A percentile compares a stretch with the other conserved stretches of the same genome.
Evolutionary conservation across 768 basidiomycete species (phyloP).

Genomic region (Termitomyces sp.): DNA sequence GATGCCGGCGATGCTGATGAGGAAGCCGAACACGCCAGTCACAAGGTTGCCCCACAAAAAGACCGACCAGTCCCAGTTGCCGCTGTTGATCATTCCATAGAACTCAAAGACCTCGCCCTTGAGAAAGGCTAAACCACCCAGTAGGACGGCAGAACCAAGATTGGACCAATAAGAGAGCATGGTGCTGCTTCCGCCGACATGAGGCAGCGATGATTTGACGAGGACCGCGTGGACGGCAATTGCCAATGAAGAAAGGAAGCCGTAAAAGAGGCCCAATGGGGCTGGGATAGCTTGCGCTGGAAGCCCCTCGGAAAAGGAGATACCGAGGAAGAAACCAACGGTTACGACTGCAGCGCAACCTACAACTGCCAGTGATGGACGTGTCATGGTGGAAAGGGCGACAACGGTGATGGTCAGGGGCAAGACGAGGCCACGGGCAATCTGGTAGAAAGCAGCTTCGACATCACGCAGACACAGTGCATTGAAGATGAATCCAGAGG

Average conservation of each 20-base stretch:
- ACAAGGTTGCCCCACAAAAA: constrained; percentile 25
- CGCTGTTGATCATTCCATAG: constrained; percentile 32
- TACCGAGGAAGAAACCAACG: constrained; percentile 63
- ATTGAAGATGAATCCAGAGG: constrained; percentile 26
- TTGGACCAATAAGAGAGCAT: constrained; percentile 78
- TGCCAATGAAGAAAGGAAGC: constrained; percentile 61
- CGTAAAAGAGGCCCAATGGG: constrained; percentile 61
- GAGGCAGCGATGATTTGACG: constrained; percentile 65
- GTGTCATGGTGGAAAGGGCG: constrained; percentile 50
- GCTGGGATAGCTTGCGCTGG: constrained; percentile 48
- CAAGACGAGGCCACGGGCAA: constrained; percentile 74
- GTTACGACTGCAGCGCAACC: constrained; percentile 68
- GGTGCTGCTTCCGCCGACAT: constrained; percentile 68
- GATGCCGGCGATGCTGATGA: constrained; percentile 75
- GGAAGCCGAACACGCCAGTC: constrained; percentile 69
- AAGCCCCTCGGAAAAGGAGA: constrained; percentile 29
- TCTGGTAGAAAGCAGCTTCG: constrained; percentile 75
- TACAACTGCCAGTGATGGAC: constrained; percentile 58
- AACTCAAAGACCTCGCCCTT: constrained; percentile 61
- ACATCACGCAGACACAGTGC: constrained; percentile 39
- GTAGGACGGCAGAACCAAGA: constrained; percentile 52
- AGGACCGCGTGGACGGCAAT: constrained; percentile 79
- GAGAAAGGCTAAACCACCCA: constrained; percentile 57
- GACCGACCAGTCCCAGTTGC: constrained; percentile 22
- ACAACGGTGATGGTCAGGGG: constrained; percentile 75